phyloP scores from a whole-genome alignment of 2,329 filamentous ascomycete genomes.

The Botryotinia calthae region DNA sequence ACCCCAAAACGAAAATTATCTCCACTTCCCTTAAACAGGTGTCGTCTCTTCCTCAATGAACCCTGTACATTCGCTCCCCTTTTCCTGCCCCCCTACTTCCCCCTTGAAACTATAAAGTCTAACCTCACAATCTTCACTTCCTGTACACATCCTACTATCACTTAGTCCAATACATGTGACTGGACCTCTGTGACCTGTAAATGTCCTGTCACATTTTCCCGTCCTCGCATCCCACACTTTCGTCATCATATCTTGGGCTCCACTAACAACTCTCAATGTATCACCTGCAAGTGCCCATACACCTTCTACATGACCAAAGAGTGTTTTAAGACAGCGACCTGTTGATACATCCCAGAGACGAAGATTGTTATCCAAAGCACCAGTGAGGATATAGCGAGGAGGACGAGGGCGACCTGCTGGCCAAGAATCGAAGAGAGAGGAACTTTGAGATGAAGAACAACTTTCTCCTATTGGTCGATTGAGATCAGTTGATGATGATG shows the following conservation, averaged over 20 bases:
- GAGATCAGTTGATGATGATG: conserved; percentile 19
- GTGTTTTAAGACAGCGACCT: conserved; percentile 80
- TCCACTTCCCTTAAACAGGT: neutral
- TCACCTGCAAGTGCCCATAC: conserved; percentile 93
- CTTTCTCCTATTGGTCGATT: conserved; percentile 9
- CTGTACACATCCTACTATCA: conserved; percentile 84
- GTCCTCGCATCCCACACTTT: conserved; percentile 94
- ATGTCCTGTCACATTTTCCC: conserved; percentile 87
- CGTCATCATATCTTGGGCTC: conserved; percentile 89
- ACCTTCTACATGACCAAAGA: conserved; percentile 95
- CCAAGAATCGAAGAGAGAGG: conserved; percentile 49
- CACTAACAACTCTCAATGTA: conserved; percentile 81
- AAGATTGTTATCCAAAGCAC: conserved; percentile 86
- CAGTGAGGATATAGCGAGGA: conserved; percentile 88
- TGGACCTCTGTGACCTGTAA: conserved; percentile 84
- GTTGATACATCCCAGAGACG: conserved; percentile 87
- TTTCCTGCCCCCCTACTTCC: conserved; percentile 24
- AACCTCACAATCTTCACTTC: conserved; percentile 90
- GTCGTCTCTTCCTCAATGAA: neutral
- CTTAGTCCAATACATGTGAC: conserved; percentile 92
- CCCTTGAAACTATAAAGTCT: conserved; percentile 71
- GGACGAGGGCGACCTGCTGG: conserved; percentile 67
- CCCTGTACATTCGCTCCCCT: neutral
- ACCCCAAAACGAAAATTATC: neutral
- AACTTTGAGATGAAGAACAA: conserved; percentile 21